Evolutionary conservation across 1,139 yeast species (phyloP).

Genomic region (Magnusiomyces ingens): DNA sequence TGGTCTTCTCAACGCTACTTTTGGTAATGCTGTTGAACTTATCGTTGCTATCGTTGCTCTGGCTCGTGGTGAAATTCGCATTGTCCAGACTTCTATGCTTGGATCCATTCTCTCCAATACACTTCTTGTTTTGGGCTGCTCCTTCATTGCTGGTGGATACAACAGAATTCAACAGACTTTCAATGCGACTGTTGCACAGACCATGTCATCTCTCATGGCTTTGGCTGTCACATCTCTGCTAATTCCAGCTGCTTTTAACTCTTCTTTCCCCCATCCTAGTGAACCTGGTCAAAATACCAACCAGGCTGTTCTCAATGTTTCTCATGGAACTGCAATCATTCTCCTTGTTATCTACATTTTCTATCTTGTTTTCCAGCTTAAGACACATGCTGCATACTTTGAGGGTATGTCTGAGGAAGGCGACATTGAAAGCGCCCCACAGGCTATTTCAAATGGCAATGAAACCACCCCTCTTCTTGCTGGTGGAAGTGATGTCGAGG

Average conservation of each 20-base stretch:
- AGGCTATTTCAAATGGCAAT: conserved; percentile 17
- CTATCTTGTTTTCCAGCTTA: conserved; percentile 79
- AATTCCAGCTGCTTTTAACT: conserved; percentile 94
- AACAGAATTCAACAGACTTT: conserved; percentile 80
- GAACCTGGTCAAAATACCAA: conserved; percentile 17
- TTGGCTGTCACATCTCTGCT: conserved; percentile 81
- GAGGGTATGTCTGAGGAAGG: conserved; percentile 36
- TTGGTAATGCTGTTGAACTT: conserved; percentile 91
- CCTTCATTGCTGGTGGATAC: conserved; percentile 89
- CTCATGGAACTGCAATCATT: conserved; percentile 82
- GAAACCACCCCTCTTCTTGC: conserved; percentile 16
- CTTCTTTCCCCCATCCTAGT: conserved; percentile 49
- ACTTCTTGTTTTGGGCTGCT: conserved; percentile 87
- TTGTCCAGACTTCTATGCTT: conserved; percentile 92
- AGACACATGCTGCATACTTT: conserved; percentile 67
- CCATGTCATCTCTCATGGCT: conserved; percentile 91
- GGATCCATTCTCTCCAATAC: conserved; percentile 88
- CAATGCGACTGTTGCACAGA: conserved; percentile 95
- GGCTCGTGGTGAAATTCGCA: conserved; percentile 75
- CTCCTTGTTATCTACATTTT: conserved; percentile 70
- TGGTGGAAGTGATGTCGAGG: conserved; percentile 31
- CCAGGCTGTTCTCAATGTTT: conserved; percentile 59
- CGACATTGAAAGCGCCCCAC: conserved; percentile 24
- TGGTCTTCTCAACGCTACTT: conserved; percentile 88
- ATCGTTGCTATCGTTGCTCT: conserved; percentile 91